Evolutionary conservation across 2,329 filamentous ascomycete genomes (phyloP), one percentile per base, ranked within the genome.

Genomic region (Cytospora mali): DNA sequence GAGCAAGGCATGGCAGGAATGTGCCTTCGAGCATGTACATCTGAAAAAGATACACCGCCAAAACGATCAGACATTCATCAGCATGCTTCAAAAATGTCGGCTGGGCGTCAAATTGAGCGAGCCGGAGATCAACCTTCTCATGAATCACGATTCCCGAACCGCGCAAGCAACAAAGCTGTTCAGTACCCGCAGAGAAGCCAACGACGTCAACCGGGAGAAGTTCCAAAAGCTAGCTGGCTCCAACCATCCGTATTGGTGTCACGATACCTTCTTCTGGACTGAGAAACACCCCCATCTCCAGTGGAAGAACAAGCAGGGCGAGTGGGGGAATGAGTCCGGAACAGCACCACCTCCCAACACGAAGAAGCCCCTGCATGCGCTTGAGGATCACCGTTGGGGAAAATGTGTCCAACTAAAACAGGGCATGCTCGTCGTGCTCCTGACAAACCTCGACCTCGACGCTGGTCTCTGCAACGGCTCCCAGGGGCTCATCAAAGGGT

Each of bases 1-100:
- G 21, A 86, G 83, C 66, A 62, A 71, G 2, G 80, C 79, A 0
- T 89, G 86, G 87, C 64, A 74, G 14, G 73, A 81, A 51, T 84
- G 83, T 65, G 67, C 80, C 1, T 88, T 89, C 67, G 71, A 70
- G 2, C 77, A 84, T 62, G 73, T 87, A 1, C 76, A 84, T 10
- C 75, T 89, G 0, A 79, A 73, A 1, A 75, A 79, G 5, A 83
- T 88, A 4, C 83, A 86, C 68, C 80, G 86, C 4, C 86, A 89
- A 64, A 79, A 69, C 7, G 85, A 88, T 64, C 62, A 71, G 42
- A 68, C 68, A 0, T 88, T 88, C 68, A 81, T 86, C 62, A 71
- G 72, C 3, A 80, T 87, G 52, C 75, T 89, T 1, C 78, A 86
- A 39, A 85, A 81, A 62, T 81, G 81, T 52, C 77, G 84, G 1